These are phyloP conservation scores for Penicillium roqueforti DNA, from an alignment of 495 filamentous ascomycete genomes.

Conservation along the genomic window DNA sequence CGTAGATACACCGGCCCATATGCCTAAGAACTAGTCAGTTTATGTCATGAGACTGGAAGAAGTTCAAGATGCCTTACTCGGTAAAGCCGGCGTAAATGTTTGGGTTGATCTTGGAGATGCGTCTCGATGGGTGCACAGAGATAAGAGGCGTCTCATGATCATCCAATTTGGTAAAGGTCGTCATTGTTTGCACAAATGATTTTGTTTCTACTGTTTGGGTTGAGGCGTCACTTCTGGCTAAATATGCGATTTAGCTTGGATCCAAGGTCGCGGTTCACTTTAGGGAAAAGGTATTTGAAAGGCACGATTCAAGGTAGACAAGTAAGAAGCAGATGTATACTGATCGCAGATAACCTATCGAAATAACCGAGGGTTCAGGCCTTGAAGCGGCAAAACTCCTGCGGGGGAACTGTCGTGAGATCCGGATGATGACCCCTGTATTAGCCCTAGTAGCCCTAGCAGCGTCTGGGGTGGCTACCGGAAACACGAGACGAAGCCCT, in stretches of 20 bases:
- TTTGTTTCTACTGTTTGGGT: background rate
- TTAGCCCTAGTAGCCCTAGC: too few species aligned
- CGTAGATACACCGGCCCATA: conserved; percentile 82
- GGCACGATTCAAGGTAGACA: background rate
- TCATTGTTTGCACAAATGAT: conserved; percentile 41
- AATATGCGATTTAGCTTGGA: background rate
- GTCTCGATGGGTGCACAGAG: conserved; percentile 54
- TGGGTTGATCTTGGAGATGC: conserved; percentile 63
- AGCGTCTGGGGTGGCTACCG: background rate
- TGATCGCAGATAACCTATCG: background rate
- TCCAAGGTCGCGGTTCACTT: background rate
- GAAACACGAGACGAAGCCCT: background rate
- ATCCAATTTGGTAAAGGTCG: conserved; percentile 62
- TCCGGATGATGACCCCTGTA: background rate
- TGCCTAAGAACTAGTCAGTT: conserved; percentile 47
- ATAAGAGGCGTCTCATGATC: conserved; percentile 56
- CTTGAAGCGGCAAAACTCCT: conserved; percentile 29
- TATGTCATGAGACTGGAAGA: background rate
- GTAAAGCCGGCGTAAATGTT: conserved; percentile 75
- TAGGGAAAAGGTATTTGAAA: background rate
- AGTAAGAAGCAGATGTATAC: background rate
- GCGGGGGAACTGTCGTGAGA: conserved; percentile 17
- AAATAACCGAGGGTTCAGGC: background rate
- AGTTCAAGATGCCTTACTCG: conserved; percentile 48
- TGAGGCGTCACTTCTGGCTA: background rate